phyloP scores from a whole-genome alignment of 1,284 basidiomycete species.

The Apiotrichum laibachii region DNA sequence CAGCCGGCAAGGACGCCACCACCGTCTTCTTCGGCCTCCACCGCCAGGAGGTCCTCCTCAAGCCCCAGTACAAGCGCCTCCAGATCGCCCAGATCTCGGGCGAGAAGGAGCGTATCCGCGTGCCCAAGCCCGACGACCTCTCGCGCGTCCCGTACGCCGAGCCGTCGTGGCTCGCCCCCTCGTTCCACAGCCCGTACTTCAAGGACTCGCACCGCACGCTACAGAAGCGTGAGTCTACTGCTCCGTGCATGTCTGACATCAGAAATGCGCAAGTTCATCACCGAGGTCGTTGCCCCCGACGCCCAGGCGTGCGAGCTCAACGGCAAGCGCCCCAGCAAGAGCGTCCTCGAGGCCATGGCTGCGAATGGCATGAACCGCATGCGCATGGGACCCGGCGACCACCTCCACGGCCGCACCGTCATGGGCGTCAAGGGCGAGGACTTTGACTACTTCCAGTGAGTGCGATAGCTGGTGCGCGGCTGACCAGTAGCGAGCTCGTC shows the following conservation, averaged over 20 bases:
- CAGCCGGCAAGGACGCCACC: conserved; percentile 71
- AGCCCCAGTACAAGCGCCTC: conserved; percentile 68
- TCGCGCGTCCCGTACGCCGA: conserved; percentile 74
- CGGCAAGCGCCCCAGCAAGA: conserved; percentile 62
- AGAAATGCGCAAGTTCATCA: conserved; percentile 56
- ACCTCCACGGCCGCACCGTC: conserved; percentile 77
- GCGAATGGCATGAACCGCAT: conserved; percentile 79
- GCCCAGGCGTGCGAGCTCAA: conserved; percentile 68
- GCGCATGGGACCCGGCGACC: conserved; percentile 75
- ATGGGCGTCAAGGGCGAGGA: conserved; percentile 85
- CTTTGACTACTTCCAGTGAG: conserved; percentile 66
- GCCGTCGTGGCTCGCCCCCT: conserved; percentile 75
- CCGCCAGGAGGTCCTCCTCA: conserved; percentile 70
- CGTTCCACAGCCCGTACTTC: conserved; percentile 82
- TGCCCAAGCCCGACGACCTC: conserved; percentile 59
- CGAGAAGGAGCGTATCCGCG: conserved; percentile 60
- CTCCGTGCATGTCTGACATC: neutral
- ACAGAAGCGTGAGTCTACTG: conserved; percentile 40
- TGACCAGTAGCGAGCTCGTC: conserved; percentile 59
- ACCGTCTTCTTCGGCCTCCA: conserved; percentile 82
- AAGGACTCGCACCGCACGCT: conserved; percentile 58
- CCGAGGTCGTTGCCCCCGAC: conserved; percentile 56
- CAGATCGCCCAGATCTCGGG: conserved; percentile 69
- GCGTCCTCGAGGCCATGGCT: conserved; percentile 50
- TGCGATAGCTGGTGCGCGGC: conserved; percentile 29